phyloP scores from a whole-genome alignment of 1,284 basidiomycete species.

The Melampsora americana region DNA sequence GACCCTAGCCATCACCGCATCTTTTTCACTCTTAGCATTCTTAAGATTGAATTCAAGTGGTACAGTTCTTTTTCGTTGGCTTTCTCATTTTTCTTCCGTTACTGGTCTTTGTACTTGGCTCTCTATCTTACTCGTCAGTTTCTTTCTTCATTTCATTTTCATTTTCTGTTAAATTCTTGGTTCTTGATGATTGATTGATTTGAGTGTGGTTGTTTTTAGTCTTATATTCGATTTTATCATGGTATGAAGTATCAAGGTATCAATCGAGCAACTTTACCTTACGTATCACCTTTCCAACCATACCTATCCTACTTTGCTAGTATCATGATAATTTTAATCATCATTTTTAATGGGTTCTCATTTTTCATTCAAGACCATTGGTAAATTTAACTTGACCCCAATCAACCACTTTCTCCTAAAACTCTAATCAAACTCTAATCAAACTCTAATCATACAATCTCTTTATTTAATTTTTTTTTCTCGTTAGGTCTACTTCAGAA shows the following conservation, averaged over 20 bases:
- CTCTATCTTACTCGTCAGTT: constrained; percentile 48
- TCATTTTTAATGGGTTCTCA: constrained; percentile 49
- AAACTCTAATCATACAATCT: no score
- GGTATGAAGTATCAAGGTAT: constrained; percentile 49
- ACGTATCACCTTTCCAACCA: constrained; percentile 49
- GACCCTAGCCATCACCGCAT: constrained; percentile 47
- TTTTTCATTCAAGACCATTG: constrained; percentile 50
- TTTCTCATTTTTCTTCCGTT: constrained; percentile 10
- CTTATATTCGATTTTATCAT: constrained; percentile 51
- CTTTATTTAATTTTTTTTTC: neutral
- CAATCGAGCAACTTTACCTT: constrained; percentile 47
- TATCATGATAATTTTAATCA: constrained; percentile 47
- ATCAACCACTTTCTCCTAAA: neutral
- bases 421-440: no score
- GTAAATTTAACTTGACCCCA: constrained; percentile 20
- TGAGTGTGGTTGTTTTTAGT: constrained; percentile 46
- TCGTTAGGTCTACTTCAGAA: constrained; percentile 16
- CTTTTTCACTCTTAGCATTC: constrained; percentile 4
- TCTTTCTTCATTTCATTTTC: constrained; percentile 48
- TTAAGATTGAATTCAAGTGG: constrained; percentile 6
- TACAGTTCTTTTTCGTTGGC: constrained; percentile 24
- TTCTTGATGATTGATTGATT: constrained; percentile 48
- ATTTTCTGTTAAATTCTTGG: constrained; percentile 33
- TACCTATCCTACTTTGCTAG: constrained; percentile 49
- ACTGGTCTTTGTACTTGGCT: constrained; percentile 46